These are phyloP conservation scores for Wickerhamiella qilinensis DNA, from an alignment of 805 yeast species.

Conservation along the genomic window DNA sequence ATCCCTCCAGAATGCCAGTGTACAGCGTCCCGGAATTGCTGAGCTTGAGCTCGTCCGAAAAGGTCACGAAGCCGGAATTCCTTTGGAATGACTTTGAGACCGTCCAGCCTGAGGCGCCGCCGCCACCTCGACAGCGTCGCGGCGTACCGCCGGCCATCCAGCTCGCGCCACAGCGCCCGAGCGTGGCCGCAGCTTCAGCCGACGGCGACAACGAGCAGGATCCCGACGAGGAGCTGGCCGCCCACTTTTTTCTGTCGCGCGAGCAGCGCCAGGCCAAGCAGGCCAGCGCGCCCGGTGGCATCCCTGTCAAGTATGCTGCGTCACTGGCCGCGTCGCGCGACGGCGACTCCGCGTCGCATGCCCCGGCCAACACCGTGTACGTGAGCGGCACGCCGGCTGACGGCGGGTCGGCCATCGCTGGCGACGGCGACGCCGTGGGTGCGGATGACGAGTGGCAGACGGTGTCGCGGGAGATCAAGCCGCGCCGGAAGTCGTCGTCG, in stretches of 20 bases:
- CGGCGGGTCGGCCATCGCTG: conserved; percentile 3
- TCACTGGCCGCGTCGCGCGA: conserved; percentile 16
- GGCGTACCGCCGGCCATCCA: neutral
- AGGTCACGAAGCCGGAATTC: conserved; percentile 19
- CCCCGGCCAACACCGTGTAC: conserved; percentile 5
- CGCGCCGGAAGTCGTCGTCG: conserved; percentile 8
- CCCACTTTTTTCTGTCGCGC: conserved; percentile 13
- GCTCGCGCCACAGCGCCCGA: conserved; percentile 1
- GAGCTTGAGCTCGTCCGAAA: conserved; percentile 14
- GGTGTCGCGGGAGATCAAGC: conserved; percentile 10
- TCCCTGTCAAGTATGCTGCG: conserved; percentile 14
- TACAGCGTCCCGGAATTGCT: conserved; percentile 17
- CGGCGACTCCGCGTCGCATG: conserved; percentile 7
- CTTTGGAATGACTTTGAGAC: conserved; percentile 14
- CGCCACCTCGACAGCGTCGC: conserved; percentile 11
- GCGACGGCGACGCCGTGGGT: conserved; percentile 9
- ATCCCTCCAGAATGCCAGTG: conserved; percentile 16
- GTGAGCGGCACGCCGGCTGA: conserved; percentile 1
- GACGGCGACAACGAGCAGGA: conserved; percentile 16
- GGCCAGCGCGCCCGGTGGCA: conserved; percentile 6
- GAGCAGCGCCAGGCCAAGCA: conserved; percentile 6
- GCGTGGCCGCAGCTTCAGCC: conserved; percentile 3
- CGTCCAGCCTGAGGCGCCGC: conserved; percentile 14
- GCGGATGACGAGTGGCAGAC: conserved; percentile 17
- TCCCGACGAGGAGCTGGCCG: conserved; percentile 19